These are phyloP conservation scores for Blastocystis sp. DNA, from an alignment of 352 stramenopile genomes.

Conservation along the genomic window DNA sequence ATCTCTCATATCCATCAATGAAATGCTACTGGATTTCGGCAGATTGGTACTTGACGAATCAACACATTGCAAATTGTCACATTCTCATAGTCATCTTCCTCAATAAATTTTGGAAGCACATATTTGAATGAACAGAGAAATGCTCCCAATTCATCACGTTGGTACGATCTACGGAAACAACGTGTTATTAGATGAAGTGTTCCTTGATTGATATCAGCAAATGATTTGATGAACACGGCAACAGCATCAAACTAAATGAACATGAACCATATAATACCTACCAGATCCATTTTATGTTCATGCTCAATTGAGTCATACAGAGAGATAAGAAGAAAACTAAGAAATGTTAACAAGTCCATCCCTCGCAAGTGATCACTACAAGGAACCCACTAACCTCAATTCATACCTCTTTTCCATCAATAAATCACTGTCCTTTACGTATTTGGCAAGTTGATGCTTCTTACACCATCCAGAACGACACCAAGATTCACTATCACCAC, in stretches of 20 bases:
- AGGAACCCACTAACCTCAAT: not conserved
- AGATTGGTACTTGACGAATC: not conserved
- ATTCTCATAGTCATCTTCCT: not conserved
- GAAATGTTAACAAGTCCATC: constrained; percentile 6
- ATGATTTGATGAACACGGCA: constrained; percentile 16
- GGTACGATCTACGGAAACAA: not conserved
- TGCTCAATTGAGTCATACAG: not conserved
- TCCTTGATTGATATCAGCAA: constrained; percentile 22
- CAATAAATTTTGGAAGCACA: not conserved
- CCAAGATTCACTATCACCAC: constrained; percentile 63
- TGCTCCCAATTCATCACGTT: not conserved
- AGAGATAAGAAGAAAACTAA: not conserved
- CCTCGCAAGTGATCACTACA: constrained; percentile 10
- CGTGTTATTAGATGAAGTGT: constrained; percentile 15
- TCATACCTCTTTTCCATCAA: not conserved
- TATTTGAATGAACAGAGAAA: not conserved
- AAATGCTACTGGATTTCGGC: not conserved
- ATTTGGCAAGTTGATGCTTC: constrained; percentile 44
- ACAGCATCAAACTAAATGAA: not conserved
- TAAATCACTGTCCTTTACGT: constrained; percentile 2
- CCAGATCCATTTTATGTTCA: not conserved
- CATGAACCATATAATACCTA: not conserved
- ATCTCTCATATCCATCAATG: not conserved
- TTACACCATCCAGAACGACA: constrained; percentile 59
- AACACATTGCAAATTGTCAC: not conserved